Evolutionary conservation across 345 rosid species (phyloP).

Genomic region (Bruguiera parviflora): DNA sequence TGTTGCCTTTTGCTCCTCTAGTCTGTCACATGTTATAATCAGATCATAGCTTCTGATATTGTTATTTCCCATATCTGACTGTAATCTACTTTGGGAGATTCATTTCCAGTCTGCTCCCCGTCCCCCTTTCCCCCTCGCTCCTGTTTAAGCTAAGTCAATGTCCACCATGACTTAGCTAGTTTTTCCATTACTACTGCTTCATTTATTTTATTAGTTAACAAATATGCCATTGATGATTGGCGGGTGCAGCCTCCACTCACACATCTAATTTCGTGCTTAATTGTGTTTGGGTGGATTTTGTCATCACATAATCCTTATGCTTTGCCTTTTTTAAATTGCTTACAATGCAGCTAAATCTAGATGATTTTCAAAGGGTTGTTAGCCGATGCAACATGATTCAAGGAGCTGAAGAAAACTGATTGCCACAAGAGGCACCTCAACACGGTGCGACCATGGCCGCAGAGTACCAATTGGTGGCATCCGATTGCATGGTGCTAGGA

Average conservation of each 20-base stretch:
- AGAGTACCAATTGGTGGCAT: too few relatives aligned
- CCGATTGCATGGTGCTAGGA: too few relatives aligned
- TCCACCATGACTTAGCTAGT: background rate
- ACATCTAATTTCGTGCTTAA: too few relatives aligned
- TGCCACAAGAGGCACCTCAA: too few relatives aligned
- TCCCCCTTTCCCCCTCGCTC: too few relatives aligned
- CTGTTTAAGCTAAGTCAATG: background rate
- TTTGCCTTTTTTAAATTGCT: background rate
- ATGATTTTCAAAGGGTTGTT: slow-evolving; percentile 59
- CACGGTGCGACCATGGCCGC: too few relatives aligned
- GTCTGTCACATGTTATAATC: too few relatives aligned
- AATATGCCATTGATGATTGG: background rate
- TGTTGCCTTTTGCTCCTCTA: too few relatives aligned
- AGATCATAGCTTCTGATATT: too few relatives aligned
- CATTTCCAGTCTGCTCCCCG: too few relatives aligned
- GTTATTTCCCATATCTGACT: too few relatives aligned
- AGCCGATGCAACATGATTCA: slow-evolving; percentile 56
- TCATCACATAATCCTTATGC: background rate
- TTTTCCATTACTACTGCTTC: background rate
- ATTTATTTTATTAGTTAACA: background rate
- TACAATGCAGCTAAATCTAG: slow-evolving; percentile 59
- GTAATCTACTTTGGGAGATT: too few relatives aligned
- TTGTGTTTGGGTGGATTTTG: background rate
- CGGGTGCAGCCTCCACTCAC: background rate
- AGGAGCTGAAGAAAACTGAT: slow-evolving; percentile 19